Evolutionary conservation across 208 protist genomes (phyloP), one percentile per base, ranked within the genome.

Genomic region (Dictyostelium gargantuum): DNA sequence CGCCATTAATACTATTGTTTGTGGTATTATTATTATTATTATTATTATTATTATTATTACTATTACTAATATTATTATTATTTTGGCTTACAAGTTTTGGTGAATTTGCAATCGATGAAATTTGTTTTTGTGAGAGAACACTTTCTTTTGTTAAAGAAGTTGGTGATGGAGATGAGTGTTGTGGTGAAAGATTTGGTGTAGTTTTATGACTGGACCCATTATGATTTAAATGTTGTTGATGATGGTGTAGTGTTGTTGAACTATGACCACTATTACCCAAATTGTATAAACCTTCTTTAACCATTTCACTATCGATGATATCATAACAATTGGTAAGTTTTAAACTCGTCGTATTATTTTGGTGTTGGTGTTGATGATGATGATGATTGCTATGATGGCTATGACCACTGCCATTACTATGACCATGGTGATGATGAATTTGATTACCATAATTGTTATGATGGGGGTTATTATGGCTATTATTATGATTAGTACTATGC

Each of bases 321-420:
- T 89, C 82, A 40, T 89, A 89, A 52, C 21, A 52, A 17, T 89
- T 89, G 10, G 82, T 89, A 29, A 85, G 80, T 44, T 85, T 85
- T 13, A 29, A 29, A 63, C 56, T 63, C 0, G 10, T 50, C 10
- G 46, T 50, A 32, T 63, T 56, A 17, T 42, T 40, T 48, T 79
- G 44, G 35, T 79, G 73, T 54, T 79, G 11, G 13, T 17, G 44
- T 3, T 79, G 38, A n/a, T 46, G 35, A 46, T 74, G 29, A 56
- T 32, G n/a, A 17, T 11, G 58, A 35, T n/a, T n/a, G n/a, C n/a
- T n/a, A n/a, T n/a, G n/a, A n/a, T n/a, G n/a, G n/a, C n/a, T n/a
- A n/a, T n/a, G n/a, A n/a, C n/a, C n/a, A n/a, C n/a, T n/a, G n/a
- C n/a, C n/a, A n/a, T n/a, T n/a, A n/a, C n/a, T n/a, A n/a, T n/a